A percentile compares a stretch with the other conserved stretches of the same genome.
phyloP scores from a whole-genome alignment of 768 basidiomycete genomes.

The Pleurotus pulmonarius region DNA sequence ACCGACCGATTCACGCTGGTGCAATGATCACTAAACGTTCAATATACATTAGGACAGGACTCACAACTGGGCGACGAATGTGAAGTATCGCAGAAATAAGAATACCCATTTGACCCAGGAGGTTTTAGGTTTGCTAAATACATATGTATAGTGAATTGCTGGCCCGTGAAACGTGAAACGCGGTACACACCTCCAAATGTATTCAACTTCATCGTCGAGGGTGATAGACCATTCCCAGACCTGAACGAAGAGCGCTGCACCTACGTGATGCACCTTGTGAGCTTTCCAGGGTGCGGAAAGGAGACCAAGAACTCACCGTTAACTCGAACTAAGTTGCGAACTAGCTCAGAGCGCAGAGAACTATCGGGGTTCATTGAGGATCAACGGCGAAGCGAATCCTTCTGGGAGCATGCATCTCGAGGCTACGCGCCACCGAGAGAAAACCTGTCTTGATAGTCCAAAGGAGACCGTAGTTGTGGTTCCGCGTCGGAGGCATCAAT shows the following conservation, averaged over 20 bases:
- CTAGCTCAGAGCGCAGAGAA: background rate
- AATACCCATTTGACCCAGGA: conserved; percentile 31
- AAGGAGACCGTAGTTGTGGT: too few species aligned
- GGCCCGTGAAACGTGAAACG: background rate
- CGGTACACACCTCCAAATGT: conserved; percentile 8
- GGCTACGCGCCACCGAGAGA: too few species aligned
- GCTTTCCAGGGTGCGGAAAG: background rate
- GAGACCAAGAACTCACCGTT: background rate
- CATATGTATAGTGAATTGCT: background rate
- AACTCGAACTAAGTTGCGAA: background rate
- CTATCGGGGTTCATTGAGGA: background rate
- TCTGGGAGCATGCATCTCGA: too few species aligned
- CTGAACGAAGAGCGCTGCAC: conserved; percentile 1
- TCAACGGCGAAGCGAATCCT: background rate
- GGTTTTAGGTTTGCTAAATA: conserved; percentile 19
- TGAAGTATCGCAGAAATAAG: conserved; percentile 25
- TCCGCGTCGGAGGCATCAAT: too few species aligned
- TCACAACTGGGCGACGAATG: conserved; percentile 21
- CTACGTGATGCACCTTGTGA: background rate
- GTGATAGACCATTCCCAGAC: conserved; percentile 8
- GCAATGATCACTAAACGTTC: background rate
- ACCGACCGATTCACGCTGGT: conserved; percentile 16
- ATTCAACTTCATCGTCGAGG: conserved; percentile 8
- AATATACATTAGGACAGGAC: background rate
- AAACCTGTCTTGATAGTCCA: too few species aligned